These are phyloP conservation scores for Colletotrichum lentis DNA, from an alignment of 2,329 filamentous ascomycete genomes.

Conservation along the genomic window DNA sequence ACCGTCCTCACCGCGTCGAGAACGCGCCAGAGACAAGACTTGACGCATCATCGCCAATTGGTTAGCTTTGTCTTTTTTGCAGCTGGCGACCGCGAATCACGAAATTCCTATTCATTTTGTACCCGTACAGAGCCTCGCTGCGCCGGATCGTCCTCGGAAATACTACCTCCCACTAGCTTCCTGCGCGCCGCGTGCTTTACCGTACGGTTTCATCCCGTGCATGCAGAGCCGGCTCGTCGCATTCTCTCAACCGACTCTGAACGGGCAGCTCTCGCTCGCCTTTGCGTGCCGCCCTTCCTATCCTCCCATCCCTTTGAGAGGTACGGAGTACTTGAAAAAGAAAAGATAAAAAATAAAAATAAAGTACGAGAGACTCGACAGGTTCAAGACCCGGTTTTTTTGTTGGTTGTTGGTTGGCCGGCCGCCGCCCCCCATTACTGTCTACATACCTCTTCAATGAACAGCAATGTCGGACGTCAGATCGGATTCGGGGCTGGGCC, in stretches of 20 bases:
- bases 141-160: slow-evolving; percentile 31
- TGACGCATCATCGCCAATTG: slow-evolving; percentile 35
- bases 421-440: slow-evolving; percentile 26
- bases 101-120: slow-evolving; percentile 19
- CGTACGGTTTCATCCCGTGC: slow-evolving; percentile 16
- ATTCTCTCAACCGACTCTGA: slow-evolving; percentile 29
- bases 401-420: slow-evolving; percentile 18
- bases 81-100: slow-evolving; percentile 13
- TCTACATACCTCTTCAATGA: slow-evolving; percentile 31
- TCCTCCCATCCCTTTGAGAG: slow-evolving; percentile 18
- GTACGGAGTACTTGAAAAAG: neutral
- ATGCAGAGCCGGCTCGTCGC: slow-evolving; percentile 31
- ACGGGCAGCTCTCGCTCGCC: slow-evolving; percentile 12
- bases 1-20: slow-evolving; percentile 34
- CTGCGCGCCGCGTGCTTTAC: slow-evolving; percentile 1
- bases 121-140: slow-evolving; percentile 8
- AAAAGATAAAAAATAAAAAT: slow-evolving; percentile 12
- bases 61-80: slow-evolving; percentile 28
- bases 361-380: slow-evolving; percentile 7
- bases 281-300: slow-evolving; percentile 14
- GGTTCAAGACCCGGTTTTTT: slow-evolving; percentile 35
- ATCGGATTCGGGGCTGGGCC: slow-evolving; percentile 38
- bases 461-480: slow-evolving; percentile 34
- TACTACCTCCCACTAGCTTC: slow-evolving; percentile 29
- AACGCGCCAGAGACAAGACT: slow-evolving; percentile 35